phyloP scores from a whole-genome alignment of 768 basidiomycete genomes.

The Termitomyces heimii region DNA sequence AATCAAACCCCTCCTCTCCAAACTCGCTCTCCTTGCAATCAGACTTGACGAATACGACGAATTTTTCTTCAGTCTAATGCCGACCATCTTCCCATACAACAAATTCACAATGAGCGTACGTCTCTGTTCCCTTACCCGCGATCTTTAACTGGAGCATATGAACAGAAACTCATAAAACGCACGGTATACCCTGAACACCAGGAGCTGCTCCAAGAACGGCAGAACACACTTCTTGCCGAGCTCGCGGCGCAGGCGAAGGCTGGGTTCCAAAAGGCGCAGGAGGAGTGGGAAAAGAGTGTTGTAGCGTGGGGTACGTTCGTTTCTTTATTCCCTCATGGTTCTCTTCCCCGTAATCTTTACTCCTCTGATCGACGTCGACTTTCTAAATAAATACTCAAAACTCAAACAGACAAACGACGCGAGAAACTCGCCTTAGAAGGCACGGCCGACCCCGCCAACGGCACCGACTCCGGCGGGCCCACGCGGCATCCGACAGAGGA shows the following conservation, averaged over 20 bases:
- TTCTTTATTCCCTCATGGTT: neutral
- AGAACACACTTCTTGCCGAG: slow-evolving; percentile 62
- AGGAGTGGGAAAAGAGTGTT: slow-evolving; percentile 73
- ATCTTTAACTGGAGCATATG: neutral
- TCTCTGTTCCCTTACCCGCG: slow-evolving; percentile 3
- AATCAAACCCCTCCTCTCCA: slow-evolving; percentile 67
- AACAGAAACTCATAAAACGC: slow-evolving; percentile 87
- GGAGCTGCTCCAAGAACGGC: slow-evolving; percentile 56
- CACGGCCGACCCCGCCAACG: slow-evolving; percentile 16
- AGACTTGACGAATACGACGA: slow-evolving; percentile 87
- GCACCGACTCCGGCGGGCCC: slow-evolving; percentile 26
- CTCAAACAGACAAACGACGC: slow-evolving; percentile 41
- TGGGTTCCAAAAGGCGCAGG: slow-evolving; percentile 62
- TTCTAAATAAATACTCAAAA: neutral
- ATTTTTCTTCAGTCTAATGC: slow-evolving; percentile 87
- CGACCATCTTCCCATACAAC: slow-evolving; percentile 88
- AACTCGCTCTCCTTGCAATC: slow-evolving; percentile 74
- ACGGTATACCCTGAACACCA: slow-evolving; percentile 78
- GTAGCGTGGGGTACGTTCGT: slow-evolving; percentile 52
- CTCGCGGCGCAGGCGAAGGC: slow-evolving; percentile 56
- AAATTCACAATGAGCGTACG: slow-evolving; percentile 86
- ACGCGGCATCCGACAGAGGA: slow-evolving; percentile 43
- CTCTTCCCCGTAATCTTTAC: neutral
- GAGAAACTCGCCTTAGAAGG: slow-evolving; percentile 43
- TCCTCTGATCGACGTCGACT: neutral